These are phyloP conservation scores for Pseudopithomyces maydicus DNA, from an alignment of 2,329 filamentous ascomycete genomes.

Conservation along the genomic window DNA sequence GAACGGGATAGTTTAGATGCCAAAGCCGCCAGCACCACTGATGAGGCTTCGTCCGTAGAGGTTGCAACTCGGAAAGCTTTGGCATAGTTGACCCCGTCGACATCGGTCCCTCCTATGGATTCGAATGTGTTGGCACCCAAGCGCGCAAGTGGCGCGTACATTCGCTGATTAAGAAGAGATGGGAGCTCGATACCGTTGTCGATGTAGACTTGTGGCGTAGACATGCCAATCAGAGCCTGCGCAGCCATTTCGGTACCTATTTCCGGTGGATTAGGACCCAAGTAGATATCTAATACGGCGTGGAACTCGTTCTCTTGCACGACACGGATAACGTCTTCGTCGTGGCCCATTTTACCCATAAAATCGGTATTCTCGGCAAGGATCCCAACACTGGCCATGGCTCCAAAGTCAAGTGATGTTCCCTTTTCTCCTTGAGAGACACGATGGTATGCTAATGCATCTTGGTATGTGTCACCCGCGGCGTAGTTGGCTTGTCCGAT, in stretches of 20 bases:
- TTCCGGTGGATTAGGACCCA: background rate
- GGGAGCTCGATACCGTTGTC: background rate
- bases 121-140: background rate
- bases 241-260: background rate
- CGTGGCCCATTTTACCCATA: background rate
- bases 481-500: slow-evolving; percentile 18
- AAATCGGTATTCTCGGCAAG: background rate
- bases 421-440: background rate
- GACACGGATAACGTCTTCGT: background rate
- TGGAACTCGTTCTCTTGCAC: background rate
- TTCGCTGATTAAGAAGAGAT: background rate
- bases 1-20: background rate
- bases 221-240: background rate
- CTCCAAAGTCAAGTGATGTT: background rate
- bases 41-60: background rate
- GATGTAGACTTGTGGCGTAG: background rate
- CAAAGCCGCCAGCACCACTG: background rate
- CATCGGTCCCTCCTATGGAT: background rate
- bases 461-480: slow-evolving; percentile 28
- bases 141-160: background rate
- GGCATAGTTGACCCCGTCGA: background rate
- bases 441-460: background rate
- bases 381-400: background rate
- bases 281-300: background rate
- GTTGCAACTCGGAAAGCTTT: background rate